Evolutionary conservation across 257 asterid species (phyloP), one percentile per base, ranked within the genome.

Genomic region (Nicotiana tabacum): DNA sequence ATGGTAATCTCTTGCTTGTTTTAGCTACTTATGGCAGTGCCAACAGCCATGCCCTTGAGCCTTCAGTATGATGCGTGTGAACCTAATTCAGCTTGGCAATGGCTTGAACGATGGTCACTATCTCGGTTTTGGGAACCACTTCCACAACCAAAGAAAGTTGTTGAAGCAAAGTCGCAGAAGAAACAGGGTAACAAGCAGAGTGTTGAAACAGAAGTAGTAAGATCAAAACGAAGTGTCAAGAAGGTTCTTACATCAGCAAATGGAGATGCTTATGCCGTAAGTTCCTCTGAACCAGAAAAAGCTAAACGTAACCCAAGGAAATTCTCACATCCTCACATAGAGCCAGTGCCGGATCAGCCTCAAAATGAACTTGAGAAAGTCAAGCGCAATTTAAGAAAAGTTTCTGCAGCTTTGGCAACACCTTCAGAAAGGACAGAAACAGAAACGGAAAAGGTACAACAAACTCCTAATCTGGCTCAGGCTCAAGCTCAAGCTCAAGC

Each of bases 31-130:
- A 84, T 83, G 79, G 87, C 84, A 21, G 81, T 92, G 91, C 98
- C 99, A 57, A 91, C 84, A 84, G 90, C 98, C 62, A 90, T 89
- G 92, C 93, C 96, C 39, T 90, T 96, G 89, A 90, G 93, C 87
- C 97, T 96, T 84, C 98, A 94, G 85, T 96, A 94, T 65, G 98
- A 92, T 81, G 55, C 37, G 24, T 67, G 87, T 9, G 97, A 94
- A 77, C 97, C 98, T 1, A 94, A 96, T 87, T 90, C 98, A 81
- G 93, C 96, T 77, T 85, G 87, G 90, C 92, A 83, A 83, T 96
- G 99, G 99, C 96, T 96, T 33, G 97, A 93, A 72, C 91, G 97
- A 33, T 96, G 99, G 99, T 93, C 99, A 66, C 35, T 82, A 58
- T 87, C 94, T 77, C 92, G 83, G 83, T 91, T 92, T 72, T 94